A percentile compares a stretch with the other conserved stretches of the same genome.
Conservation (phyloP, 1,139 yeast genomes). For the Saccharomyces hybrid region DNA sequence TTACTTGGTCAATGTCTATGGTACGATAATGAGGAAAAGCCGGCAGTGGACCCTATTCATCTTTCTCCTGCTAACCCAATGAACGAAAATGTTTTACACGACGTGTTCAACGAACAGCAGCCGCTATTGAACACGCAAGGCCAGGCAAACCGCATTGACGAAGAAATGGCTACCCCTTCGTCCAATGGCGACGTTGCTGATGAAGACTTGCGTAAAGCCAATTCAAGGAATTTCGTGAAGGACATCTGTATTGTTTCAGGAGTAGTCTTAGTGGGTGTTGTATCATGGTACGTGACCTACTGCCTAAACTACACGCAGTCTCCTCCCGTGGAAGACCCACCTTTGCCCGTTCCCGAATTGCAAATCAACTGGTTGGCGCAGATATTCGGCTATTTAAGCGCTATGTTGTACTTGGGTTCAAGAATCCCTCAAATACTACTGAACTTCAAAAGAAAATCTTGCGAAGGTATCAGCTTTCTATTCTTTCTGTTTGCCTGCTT, state of each 20-base stretch:
- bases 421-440: slow-evolving; percentile 82
- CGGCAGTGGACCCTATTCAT: slow-evolving; percentile 60
- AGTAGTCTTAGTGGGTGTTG: slow-evolving; percentile 67
- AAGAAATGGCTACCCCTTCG: slow-evolving; percentile 16
- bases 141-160: slow-evolving; percentile 7
- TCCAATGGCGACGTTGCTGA: slow-evolving; percentile 5
- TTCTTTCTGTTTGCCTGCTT: slow-evolving; percentile 89
- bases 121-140: slow-evolving; percentile 25
- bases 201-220: slow-evolving; percentile 5
- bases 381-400: slow-evolving; percentile 87
- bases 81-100: slow-evolving; percentile 56
- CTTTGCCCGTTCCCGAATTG: slow-evolving; percentile 30
- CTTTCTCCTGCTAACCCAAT: slow-evolving; percentile 87
- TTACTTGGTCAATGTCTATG: slow-evolving; percentile 72
- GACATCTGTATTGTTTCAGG: slow-evolving; percentile 58
- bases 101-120: slow-evolving; percentile 38
- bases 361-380: slow-evolving; percentile 75
- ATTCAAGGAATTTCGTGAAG: slow-evolving; percentile 20
- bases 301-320: slow-evolving; percentile 30
- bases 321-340: slow-evolving; percentile 11
- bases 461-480: slow-evolving; percentile 88
- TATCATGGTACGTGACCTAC: slow-evolving; percentile 78
- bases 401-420: slow-evolving; percentile 75
- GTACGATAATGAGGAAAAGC: slow-evolving; percentile 47
- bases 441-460: slow-evolving; percentile 75